Evolutionary conservation across 495 filamentous ascomycete species (phyloP), one percentile per base, ranked within the genome.

Genomic region (Entonaema liquescens): DNA sequence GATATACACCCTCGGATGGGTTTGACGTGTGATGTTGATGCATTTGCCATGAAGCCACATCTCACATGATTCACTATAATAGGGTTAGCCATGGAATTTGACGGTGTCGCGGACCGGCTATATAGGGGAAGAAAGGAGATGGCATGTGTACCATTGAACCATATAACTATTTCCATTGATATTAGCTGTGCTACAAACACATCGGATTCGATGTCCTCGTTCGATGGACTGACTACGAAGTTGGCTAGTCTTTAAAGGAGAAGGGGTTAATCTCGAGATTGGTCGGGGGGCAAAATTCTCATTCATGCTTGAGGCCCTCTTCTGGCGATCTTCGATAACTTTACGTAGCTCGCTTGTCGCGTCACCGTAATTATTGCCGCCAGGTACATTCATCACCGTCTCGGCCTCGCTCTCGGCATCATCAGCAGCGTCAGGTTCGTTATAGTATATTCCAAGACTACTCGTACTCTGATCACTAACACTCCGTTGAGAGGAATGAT

Each of bases 21-120:
- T 82, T 57, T 90, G 85, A 19, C 84, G 82, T 62, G 89, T 89
- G 25, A 94, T 83, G 17, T 91, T 90, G 33, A 94, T 85, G 75
- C 93, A 97, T 71, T 85, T 85, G 5, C 89, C 90, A 74, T 97
- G 93, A 29, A 94, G 86, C 89, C 90, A 95, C 79, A 94, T 90
- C 40, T 88, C 90, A 79, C 93, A 97, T 3, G 93, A 94, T 81
- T 94, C 90, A 79, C 93, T 94, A 72, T 3, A 26, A 62, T 59
- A 70, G 69, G 13, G 50, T 72, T 60, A 68, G 70, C 31, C 56
- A 66, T n/a, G 15, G 38, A 31, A 15, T 55, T 59, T 31, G 19
- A 65, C 38, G 1, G n/a, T 31, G 29, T 49, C 31, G 9, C 13
- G 15, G 33, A 21, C 61, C 28, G 25, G 17, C 29, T 56, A 31